Evolutionary conservation across 768 basidiomycete genomes (phyloP), one percentile per base, ranked within the genome.

Genomic region (Mrakia gelida): DNA sequence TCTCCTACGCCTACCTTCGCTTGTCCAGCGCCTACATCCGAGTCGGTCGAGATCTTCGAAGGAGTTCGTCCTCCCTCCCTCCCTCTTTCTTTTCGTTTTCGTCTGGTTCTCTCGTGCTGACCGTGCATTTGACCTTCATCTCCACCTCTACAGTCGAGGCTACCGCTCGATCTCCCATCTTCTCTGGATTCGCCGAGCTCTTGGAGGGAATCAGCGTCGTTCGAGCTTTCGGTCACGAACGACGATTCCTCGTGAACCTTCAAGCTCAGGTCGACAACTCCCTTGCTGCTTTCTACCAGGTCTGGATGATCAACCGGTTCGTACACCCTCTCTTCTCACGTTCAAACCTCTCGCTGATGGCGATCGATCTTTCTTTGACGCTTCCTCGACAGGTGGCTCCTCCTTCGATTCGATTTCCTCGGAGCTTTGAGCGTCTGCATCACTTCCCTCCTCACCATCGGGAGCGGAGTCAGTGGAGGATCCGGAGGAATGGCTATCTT

Each of bases 191-290:
- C 75, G 78, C 78, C n/a, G 84, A 84, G 73, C 75, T 95, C 15
- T 84, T 96, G 28, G 92, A 94, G 73, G 94, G 94, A 32, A 92
- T 95, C 65, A 92, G 94, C n/a, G 94, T 94, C 8, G 92, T 96
- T 61, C 89, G 95, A 76, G 95, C 95, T 0, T 98, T 96, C 85
- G 91, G 92, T 0, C 91, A 90, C 0, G 94, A 96, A 82, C 85
- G 85, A 59, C 86, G 89, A 7, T 96, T 98, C 87, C 85, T 95
- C 80, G 88, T 92, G 75, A 88, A 88, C 78, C 85, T 95, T 5
- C 92, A 92, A 82, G 80, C 80, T 1, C 93, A 92, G 72, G 82
- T 84, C 34, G 84, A 85, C 79, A 82, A 82, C 73, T 83, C 82
- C 21, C 82, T 84, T 82, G 88, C 94, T 43, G 91, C 94, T 79